These are phyloP conservation scores for Naganishia randhawae DNA, from an alignment of 768 basidiomycete species.

Conservation along the genomic window DNA sequence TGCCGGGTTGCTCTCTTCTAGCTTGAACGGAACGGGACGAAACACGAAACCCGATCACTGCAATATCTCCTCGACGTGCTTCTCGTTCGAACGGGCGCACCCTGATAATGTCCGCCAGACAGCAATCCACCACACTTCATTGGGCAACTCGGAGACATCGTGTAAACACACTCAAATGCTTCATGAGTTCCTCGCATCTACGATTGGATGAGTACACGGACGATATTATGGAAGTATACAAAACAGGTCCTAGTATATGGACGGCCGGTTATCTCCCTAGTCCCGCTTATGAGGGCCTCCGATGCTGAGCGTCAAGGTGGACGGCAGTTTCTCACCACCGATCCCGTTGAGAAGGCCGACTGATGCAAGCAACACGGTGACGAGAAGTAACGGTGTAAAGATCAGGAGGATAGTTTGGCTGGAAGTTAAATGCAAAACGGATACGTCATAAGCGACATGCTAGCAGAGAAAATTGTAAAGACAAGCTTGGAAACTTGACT, in stretches of 20 bases:
- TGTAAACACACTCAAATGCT: not conserved
- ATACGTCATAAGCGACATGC: not conserved
- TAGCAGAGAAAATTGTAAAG: not conserved
- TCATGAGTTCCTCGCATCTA: not conserved
- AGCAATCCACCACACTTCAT: not conserved
- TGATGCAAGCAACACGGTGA: constrained; percentile 17
- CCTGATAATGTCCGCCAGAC: not conserved
- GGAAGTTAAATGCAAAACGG: not conserved
- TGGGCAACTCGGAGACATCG: not conserved
- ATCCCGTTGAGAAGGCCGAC: constrained; percentile 15
- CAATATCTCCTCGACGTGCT: not conserved
- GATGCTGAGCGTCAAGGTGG: constrained; percentile 26
- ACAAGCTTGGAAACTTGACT: constrained; percentile 27
- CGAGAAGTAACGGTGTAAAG: constrained; percentile 27
- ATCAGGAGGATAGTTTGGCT: constrained; percentile 28
- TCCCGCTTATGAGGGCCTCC: constrained; percentile 24
- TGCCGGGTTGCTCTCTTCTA: no score
- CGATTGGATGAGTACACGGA: not conserved
- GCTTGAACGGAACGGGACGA: no score
- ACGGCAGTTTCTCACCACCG: constrained; percentile 23
- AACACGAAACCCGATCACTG: not conserved
- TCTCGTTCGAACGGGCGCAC: not conserved
- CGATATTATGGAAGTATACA: not conserved
- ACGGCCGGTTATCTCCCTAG: constrained; percentile 7
- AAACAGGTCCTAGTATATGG: not conserved